These are phyloP conservation scores for Elongisporangium anandrum DNA, from an alignment of 352 stramenopile genomes.

Conservation along the genomic window DNA sequence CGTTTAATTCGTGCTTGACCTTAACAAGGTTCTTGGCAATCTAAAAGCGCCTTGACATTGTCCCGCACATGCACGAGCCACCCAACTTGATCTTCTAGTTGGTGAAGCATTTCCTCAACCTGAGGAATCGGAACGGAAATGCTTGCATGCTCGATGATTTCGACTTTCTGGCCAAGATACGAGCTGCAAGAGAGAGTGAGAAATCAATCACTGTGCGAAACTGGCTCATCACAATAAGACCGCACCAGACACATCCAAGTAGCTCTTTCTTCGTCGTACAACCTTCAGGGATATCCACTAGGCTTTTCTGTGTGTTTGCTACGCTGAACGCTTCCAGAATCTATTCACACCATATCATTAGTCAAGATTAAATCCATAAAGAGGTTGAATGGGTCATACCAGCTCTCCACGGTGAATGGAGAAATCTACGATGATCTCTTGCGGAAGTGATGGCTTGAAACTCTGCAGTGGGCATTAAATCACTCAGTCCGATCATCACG, in stretches of 20 bases:
- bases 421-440: slow-evolving; percentile 78
- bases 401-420: slow-evolving; percentile 78
- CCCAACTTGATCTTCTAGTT: slow-evolving; percentile 57
- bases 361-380: neutral
- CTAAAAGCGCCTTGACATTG: slow-evolving; percentile 68
- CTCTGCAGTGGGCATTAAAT: slow-evolving; percentile 17
- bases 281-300: slow-evolving; percentile 48
- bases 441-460: slow-evolving; percentile 68
- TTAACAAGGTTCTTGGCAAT: slow-evolving; percentile 48
- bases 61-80: slow-evolving; percentile 66
- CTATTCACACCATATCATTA: slow-evolving; percentile 17
- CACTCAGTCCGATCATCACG: slow-evolving; percentile 7
- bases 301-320: slow-evolving; percentile 43
- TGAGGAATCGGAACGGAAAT: slow-evolving; percentile 65
- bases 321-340: slow-evolving; percentile 74
- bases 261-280: slow-evolving; percentile 80
- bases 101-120: slow-evolving; percentile 73
- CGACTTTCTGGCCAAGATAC: slow-evolving; percentile 72
- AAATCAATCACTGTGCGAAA: neutral
- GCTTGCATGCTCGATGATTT: slow-evolving; percentile 75
- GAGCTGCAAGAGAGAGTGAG: slow-evolving; percentile 20
- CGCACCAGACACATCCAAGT: slow-evolving; percentile 72
- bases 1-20: slow-evolving; percentile 19
- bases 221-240: neutral
- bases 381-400: slow-evolving; percentile 20